Percentiles rank a stretch among this genome's conserved stretches.
Evolutionary conservation across 352 stramenopile genomes (phyloP).

Genomic region (Phytophthora nicotianae): DNA sequence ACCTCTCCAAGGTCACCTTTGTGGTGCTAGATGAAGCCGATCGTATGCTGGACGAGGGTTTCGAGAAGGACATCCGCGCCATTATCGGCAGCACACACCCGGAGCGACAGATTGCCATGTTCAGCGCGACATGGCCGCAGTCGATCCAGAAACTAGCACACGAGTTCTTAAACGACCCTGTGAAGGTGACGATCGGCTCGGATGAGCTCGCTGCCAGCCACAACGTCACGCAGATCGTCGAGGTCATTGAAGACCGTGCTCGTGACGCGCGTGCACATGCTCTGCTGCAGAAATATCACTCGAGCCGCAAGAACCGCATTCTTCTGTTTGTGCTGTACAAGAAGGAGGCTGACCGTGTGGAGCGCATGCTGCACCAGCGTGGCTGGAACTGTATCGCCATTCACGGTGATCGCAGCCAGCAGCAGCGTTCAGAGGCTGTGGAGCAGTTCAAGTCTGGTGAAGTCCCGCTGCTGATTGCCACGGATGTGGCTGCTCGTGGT

Average conservation of each 20-base stretch:
- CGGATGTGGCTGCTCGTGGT: constrained; percentile 96
- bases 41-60: constrained; percentile 94
- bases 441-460: constrained; percentile 95
- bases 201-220: constrained; percentile 96
- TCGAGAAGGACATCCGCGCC: constrained; percentile 94
- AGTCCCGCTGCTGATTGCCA: constrained; percentile 96
- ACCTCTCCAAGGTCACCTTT: constrained; percentile 90
- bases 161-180: constrained; percentile 94
- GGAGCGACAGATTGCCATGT: constrained; percentile 97
- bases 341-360: constrained; percentile 97
- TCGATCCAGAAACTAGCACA: constrained; percentile 96
- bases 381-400: constrained; percentile 95
- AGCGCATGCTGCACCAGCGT: constrained; percentile 91
- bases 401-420: constrained; percentile 96
- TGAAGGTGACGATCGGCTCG: constrained; percentile 94
- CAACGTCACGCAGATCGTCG: constrained; percentile 95
- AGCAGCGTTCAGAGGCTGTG: constrained; percentile 91
- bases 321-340: constrained; percentile 99
- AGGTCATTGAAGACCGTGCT: constrained; percentile 93
- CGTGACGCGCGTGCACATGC: constrained; percentile 88
- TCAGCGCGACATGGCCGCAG: constrained; percentile 96
- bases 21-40: constrained; percentile 97
- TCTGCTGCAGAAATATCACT: constrained; percentile 95
- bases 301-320: constrained; percentile 91
- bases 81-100: constrained; percentile 84